A percentile compares a stretch with the other conserved stretches of the same genome.
Evolutionary conservation across 805 yeast species (phyloP).

Genomic region (Yarrowia sp.): DNA sequence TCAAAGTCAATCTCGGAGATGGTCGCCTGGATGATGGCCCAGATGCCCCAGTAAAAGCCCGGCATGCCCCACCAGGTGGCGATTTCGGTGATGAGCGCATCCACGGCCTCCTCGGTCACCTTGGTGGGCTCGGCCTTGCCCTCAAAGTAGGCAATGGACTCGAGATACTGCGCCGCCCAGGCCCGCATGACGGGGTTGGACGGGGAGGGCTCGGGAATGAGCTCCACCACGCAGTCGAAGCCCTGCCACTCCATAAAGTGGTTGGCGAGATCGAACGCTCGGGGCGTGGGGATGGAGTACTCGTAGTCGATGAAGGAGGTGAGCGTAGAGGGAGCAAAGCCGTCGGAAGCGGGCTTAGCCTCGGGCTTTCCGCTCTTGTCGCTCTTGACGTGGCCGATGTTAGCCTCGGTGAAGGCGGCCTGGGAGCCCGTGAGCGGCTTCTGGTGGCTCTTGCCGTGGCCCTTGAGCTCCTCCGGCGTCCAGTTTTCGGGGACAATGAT

Average conservation of each 20-base stretch:
- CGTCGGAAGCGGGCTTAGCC: background rate
- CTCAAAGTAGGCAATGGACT: slow-evolving; percentile 33
- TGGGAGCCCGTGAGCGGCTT: background rate
- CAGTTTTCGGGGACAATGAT: slow-evolving; percentile 44
- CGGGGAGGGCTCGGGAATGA: slow-evolving; percentile 54
- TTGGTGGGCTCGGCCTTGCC: background rate
- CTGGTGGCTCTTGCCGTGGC: background rate
- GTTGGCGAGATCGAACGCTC: slow-evolving; percentile 88
- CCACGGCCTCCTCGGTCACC: slow-evolving; percentile 39
- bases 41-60: slow-evolving; percentile 81
- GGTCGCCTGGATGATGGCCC: slow-evolving; percentile 74
- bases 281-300: slow-evolving; percentile 85
- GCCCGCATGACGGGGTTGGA: slow-evolving; percentile 47
- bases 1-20: slow-evolving; percentile 71
- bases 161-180: slow-evolving; percentile 62
- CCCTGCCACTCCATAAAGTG: slow-evolving; percentile 97
- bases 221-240: slow-evolving; percentile 61
- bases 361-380: background rate
- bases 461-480: slow-evolving; percentile 4
- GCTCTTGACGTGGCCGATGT: background rate
- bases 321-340: background rate
- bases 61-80: slow-evolving; percentile 69
- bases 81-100: slow-evolving; percentile 54
- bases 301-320: slow-evolving; percentile 82
- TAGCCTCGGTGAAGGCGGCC: background rate